Evolutionary conservation across 148 eudicot genomes (phyloP), one percentile per base, ranked within the genome.

Genomic region (Camellia sinensis): DNA sequence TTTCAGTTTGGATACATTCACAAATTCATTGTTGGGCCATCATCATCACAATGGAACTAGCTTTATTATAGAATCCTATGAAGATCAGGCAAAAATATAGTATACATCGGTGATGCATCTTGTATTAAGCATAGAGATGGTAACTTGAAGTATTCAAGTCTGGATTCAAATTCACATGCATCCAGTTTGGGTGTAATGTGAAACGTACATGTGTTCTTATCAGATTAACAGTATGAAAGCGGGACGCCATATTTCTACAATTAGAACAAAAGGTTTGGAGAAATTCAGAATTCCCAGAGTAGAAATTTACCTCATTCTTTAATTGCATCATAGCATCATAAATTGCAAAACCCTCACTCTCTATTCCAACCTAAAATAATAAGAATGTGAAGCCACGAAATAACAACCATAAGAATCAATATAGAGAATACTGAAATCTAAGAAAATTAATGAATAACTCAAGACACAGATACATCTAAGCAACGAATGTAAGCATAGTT

Each of bases 311-410:
- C 98, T 96, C 95, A 77, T 87, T 90, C 81, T 88, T 84, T 66
- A 96, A 54, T 76, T 85, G 88, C 97, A 84, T 96, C 95, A 96
- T 83, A 19, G 92, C 88, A 88, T 96, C 98, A 91, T 96, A 93
- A 63, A 96, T 91, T 50, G 97, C 97, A 91, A 96, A 96, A 84
- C 99, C 99, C 79, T 92, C 97, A 8, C 86, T 80, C 83, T 92
- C 99, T 94, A 88, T 87, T 12, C 87, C 97, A 80, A 93, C 92
- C 99, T 96, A 85, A 83, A 29, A 79, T 73, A 56, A 76, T 40
- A 67, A 59, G 41, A 19, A 43, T 22, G 54, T 76, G 41, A 60
- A 45, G 65, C 69, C 82, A 73, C 44, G 66, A 81, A 67, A 56
- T 41, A 76, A 12, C 56, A 61, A 12, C 67, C 45, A 37, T 21